Percentiles rank a stretch among this genome's conserved stretches.
phyloP scores from a whole-genome alignment of 306 rosid genomes.

The barrel medic (Medicago truncatula) region DNA sequence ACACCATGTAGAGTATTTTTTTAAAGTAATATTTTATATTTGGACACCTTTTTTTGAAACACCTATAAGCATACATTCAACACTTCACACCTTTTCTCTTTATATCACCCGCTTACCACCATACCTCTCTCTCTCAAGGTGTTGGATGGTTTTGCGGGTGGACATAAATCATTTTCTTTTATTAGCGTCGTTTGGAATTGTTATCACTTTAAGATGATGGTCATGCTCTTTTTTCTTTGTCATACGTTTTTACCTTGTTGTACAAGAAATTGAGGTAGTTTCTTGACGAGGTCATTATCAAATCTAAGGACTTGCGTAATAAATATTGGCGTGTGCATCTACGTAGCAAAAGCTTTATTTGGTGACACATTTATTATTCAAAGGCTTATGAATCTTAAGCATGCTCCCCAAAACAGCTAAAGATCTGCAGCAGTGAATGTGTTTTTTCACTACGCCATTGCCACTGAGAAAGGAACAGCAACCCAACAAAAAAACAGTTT shows the following conservation, averaged over 20 bases:
- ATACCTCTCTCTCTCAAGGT: too few species aligned
- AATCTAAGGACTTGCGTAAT: slow-evolving; percentile 50
- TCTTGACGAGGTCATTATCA: slow-evolving; percentile 64
- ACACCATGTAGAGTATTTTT: too few species aligned
- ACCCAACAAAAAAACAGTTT: slow-evolving; percentile 49
- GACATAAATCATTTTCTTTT: too few species aligned
- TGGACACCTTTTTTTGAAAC: too few species aligned
- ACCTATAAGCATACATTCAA: too few species aligned
- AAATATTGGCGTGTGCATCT: slow-evolving; percentile 62
- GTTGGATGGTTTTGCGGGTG: too few species aligned
- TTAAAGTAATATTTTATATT: too few species aligned
- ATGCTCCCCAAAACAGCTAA: slow-evolving; percentile 44
- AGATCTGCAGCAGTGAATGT: slow-evolving; percentile 57
- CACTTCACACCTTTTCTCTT: too few species aligned
- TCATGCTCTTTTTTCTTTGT: slow-evolving; percentile 16
- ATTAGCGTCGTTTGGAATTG: slow-evolving; percentile 26
- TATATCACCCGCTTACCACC: too few species aligned
- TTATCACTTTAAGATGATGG: slow-evolving; percentile 30
- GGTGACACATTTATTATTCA: slow-evolving; percentile 51
- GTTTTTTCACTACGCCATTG: slow-evolving; percentile 51
- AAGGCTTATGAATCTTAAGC: slow-evolving; percentile 55
- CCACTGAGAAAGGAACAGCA: slow-evolving; percentile 51
- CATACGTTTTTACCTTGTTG: slow-evolving; percentile 53
- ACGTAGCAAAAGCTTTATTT: slow-evolving; percentile 67
- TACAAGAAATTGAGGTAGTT: slow-evolving; percentile 55